These are phyloP conservation scores for Diaporthe caulivora DNA, from an alignment of 2,329 filamentous ascomycete species.

Conservation along the genomic window DNA sequence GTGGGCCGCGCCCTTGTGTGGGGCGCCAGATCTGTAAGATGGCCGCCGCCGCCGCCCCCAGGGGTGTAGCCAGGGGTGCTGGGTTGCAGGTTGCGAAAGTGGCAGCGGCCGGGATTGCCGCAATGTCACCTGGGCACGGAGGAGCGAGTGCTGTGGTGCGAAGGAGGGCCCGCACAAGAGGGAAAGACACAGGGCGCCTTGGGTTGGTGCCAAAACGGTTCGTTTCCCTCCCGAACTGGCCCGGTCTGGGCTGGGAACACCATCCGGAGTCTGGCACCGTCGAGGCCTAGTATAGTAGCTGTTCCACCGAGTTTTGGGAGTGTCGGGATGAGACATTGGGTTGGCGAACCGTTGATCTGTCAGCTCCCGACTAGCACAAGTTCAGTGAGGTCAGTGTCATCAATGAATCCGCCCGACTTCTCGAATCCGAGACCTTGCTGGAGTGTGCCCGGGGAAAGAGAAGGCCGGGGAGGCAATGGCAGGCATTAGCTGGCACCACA, in stretches of 20 bases:
- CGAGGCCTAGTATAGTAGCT: not conserved
- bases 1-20: conserved; percentile 6
- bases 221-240: not conserved
- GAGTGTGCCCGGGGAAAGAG: not conserved
- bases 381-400: not conserved
- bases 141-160: not conserved
- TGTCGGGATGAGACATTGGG: conserved; percentile 8
- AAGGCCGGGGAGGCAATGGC: not conserved
- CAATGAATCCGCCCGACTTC: not conserved
- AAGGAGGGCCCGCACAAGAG: not conserved
- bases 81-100: not conserved
- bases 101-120: conserved; percentile 27
- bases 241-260: not conserved
- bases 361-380: not conserved
- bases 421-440: not conserved
- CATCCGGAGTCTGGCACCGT: not conserved
- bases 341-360: not conserved
- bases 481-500: not conserved
- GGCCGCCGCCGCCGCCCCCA: not conserved
- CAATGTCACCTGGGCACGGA: not conserved
- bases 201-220: not conserved
- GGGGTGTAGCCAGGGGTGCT: not conserved
- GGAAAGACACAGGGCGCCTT: not conserved
- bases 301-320: not conserved
- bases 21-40: conserved; percentile 26